Percentiles rank a stretch among this genome's conserved stretches.
phyloP scores from a whole-genome alignment of 139 green algal species.

The Diplosphaera chodatii region DNA sequence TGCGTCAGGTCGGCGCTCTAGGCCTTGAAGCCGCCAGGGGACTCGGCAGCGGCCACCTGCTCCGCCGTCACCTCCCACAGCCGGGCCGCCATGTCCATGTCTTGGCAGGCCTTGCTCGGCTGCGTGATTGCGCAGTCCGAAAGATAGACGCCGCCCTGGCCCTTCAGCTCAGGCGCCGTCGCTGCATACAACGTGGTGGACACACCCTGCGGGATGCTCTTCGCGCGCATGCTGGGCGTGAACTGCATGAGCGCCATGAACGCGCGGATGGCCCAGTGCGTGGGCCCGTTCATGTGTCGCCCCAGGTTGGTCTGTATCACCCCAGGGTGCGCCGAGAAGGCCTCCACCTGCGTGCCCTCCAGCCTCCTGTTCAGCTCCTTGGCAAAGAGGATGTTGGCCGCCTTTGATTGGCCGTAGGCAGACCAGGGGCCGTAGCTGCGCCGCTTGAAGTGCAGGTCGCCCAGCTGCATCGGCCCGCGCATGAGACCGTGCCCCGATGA shows the following conservation, averaged over 20 bases:
- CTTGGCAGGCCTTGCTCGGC: too few relatives aligned
- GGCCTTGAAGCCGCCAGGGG: too few relatives aligned
- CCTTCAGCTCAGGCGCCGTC: neutral
- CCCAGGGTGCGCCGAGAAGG: neutral
- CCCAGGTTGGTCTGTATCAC: neutral
- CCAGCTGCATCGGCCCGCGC: neutral
- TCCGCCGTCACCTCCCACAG: neutral
- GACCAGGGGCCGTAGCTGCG: neutral
- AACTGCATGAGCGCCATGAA: neutral
- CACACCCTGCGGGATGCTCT: neutral
- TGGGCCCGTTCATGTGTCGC: neutral
- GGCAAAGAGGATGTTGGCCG: neutral
- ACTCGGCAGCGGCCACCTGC: neutral
- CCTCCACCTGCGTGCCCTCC: neutral
- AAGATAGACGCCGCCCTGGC: neutral
- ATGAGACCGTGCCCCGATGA: neutral
- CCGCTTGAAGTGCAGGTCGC: neutral
- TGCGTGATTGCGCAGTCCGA: neutral
- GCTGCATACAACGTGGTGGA: neutral
- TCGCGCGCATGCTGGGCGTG: neutral
- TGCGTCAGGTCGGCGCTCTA: too few relatives aligned
- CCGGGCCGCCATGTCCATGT: too few relatives aligned
- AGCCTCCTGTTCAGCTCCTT: neutral
- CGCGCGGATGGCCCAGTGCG: neutral
- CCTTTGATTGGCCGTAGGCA: neutral